Conservation (phyloP, 192 early-diverging fungal species). For the Oehlia diaphana region DNA sequence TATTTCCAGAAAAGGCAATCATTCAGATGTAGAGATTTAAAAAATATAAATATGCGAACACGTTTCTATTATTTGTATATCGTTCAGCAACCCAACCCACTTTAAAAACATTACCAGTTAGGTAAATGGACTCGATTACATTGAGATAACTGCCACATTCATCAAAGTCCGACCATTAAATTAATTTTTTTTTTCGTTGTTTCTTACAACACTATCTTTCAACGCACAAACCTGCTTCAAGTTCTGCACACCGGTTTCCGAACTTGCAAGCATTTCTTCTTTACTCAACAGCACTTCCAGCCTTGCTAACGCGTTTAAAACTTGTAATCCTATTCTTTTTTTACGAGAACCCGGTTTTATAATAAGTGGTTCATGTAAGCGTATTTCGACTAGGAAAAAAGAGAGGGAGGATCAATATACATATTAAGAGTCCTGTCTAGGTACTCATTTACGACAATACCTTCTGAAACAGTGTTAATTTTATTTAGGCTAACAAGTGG, state of each 20-base stretch:
- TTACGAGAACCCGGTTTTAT: slow-evolving; percentile 42
- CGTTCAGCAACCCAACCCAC: neutral
- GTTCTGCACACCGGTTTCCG: slow-evolving; percentile 6
- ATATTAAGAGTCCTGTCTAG: neutral
- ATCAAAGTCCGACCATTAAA: neutral
- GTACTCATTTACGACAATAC: slow-evolving; percentile 15
- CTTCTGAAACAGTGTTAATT: slow-evolving; percentile 38
- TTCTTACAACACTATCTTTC: neutral
- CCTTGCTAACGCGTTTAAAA: slow-evolving; percentile 42
- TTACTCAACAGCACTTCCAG: slow-evolving; percentile 46
- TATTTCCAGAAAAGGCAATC: neutral
- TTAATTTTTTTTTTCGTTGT: neutral
- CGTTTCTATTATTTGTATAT: neutral
- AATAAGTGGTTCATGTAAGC: slow-evolving; percentile 43
- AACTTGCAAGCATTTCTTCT: slow-evolving; percentile 35
- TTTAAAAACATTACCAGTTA: neutral
- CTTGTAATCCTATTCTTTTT: slow-evolving; percentile 43
- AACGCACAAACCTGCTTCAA: slow-evolving; percentile 31
- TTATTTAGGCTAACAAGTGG: slow-evolving; percentile 42
- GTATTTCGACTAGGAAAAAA: slow-evolving; percentile 40
- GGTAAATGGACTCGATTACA: neutral
- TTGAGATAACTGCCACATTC: neutral
- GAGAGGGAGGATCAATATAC: neutral
- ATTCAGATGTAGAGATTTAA: neutral
- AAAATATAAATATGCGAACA: neutral